A percentile compares a stretch with the other conserved stretches of the same genome.
Conservation (phyloP, 1,284 basidiomycete species). For the Cystobasidium pallidum region DNA sequence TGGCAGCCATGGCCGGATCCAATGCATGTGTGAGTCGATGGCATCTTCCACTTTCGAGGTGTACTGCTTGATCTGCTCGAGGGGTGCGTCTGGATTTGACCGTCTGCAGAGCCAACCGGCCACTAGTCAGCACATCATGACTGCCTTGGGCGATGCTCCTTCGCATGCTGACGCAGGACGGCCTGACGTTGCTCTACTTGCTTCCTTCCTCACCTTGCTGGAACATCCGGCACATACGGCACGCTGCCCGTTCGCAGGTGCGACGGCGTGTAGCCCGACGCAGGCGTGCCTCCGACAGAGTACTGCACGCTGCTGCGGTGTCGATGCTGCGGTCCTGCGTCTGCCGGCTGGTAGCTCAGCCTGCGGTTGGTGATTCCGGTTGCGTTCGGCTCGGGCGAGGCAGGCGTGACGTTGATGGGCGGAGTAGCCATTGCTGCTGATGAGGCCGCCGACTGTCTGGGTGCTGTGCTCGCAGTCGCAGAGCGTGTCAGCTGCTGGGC, state of each 20-base stretch:
- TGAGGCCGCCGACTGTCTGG: not conserved
- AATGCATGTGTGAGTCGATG: slow-evolving; percentile 89
- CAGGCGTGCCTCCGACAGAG: not conserved
- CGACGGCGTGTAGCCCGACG: slow-evolving; percentile 19
- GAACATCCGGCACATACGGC: slow-evolving; percentile 44
- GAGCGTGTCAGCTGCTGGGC: not conserved
- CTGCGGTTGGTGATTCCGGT: slow-evolving; percentile 38
- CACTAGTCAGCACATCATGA: too few species aligned
- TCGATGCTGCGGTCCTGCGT: slow-evolving; percentile 26
- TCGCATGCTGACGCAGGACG: too few species aligned
- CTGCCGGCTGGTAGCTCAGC: slow-evolving; percentile 42
- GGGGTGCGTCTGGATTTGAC: slow-evolving; percentile 65
- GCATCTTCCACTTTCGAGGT: slow-evolving; percentile 80
- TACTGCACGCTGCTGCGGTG: slow-evolving; percentile 19
- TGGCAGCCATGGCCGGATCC: slow-evolving; percentile 90
- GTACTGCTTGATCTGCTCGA: slow-evolving; percentile 78
- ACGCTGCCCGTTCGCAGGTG: slow-evolving; percentile 40
- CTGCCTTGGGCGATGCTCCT: too few species aligned
- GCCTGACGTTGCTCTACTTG: not conserved
- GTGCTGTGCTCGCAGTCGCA: not conserved
- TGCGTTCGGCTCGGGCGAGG: slow-evolving; percentile 33
- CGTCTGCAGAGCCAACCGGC: not conserved
- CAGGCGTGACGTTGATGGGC: slow-evolving; percentile 38
- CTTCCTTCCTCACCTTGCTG: slow-evolving; percentile 30
- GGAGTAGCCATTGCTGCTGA: slow-evolving; percentile 32